These are phyloP conservation scores for Didymella keratinophila DNA, from an alignment of 2,329 filamentous ascomycete species.

Conservation along the genomic window DNA sequence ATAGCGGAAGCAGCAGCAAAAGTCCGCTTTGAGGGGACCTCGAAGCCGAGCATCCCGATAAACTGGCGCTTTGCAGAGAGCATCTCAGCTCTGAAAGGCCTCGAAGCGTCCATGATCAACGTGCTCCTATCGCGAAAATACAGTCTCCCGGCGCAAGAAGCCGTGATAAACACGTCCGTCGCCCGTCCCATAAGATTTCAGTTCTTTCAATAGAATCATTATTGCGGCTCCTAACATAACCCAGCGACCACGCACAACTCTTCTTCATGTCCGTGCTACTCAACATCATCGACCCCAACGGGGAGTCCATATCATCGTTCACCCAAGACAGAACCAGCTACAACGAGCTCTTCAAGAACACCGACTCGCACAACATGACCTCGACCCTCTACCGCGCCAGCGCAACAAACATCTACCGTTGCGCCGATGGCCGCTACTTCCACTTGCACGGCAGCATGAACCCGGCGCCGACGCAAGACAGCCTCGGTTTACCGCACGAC, in stretches of 20 bases:
- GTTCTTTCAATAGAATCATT: too few relatives aligned
- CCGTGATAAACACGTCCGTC: slow-evolving; percentile 58
- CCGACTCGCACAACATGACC: slow-evolving; percentile 33
- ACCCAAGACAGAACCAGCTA: slow-evolving; percentile 21
- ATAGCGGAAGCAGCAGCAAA: slow-evolving; percentile 46
- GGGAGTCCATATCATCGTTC: slow-evolving; percentile 32
- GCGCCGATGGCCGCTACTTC: slow-evolving; percentile 57
- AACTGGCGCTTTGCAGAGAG: slow-evolving; percentile 66
- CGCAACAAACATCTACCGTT: slow-evolving; percentile 59
- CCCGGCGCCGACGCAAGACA: slow-evolving; percentile 53
- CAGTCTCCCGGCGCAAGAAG: slow-evolving; percentile 47
- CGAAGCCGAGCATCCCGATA: slow-evolving; percentile 59
- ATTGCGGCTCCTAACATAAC: neutral
- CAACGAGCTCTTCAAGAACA: slow-evolving; percentile 39
- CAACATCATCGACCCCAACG: slow-evolving; percentile 46
- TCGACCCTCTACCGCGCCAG: slow-evolving; percentile 38
- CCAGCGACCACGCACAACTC: slow-evolving; percentile 54
- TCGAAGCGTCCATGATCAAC: slow-evolving; percentile 59
- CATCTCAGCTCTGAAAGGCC: slow-evolving; percentile 58
- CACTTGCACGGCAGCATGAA: slow-evolving; percentile 60
- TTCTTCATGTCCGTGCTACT: slow-evolving; percentile 54
- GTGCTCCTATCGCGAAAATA: slow-evolving; percentile 59
- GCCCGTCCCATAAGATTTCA: too few relatives aligned
- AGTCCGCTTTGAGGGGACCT: slow-evolving; percentile 55
- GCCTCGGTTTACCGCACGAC: slow-evolving; percentile 47